A percentile compares a stretch with the other conserved stretches of the same genome.
Conservation (phyloP, 2,329 filamentous ascomycete species). For the Penicillium sp. region DNA sequence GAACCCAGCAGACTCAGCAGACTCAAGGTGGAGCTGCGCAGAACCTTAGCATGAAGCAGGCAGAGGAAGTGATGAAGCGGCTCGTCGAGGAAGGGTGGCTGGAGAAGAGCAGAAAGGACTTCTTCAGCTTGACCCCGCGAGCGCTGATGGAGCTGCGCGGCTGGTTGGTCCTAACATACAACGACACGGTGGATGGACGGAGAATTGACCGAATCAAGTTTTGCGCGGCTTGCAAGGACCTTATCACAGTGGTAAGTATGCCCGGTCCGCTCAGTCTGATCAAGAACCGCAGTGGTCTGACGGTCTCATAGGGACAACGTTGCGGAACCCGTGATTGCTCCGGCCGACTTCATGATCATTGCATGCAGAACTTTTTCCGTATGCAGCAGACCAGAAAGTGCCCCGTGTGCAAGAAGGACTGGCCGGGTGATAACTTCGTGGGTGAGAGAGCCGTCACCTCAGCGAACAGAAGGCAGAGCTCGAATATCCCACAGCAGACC, state of each 20-base stretch:
- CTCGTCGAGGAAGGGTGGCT: constrained; percentile 83
- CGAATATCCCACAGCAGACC: background rate
- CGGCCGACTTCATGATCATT: constrained; percentile 73
- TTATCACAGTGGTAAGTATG: constrained; percentile 66
- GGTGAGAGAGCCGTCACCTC: constrained; percentile 50
- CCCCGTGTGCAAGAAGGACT: constrained; percentile 54
- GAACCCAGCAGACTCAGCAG: constrained; percentile 37
- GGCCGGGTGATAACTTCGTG: constrained; percentile 53
- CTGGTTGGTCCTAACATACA: constrained; percentile 88
- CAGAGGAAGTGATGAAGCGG: constrained; percentile 66
- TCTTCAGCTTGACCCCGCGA: constrained; percentile 72
- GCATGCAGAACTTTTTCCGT: constrained; percentile 70
- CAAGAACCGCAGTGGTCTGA: background rate
- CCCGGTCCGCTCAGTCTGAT: background rate
- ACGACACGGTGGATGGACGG: constrained; percentile 61
- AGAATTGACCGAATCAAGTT: constrained; percentile 72
- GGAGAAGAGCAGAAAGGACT: constrained; percentile 67
- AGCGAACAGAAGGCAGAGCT: constrained; percentile 6
- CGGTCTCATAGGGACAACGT: constrained; percentile 60
- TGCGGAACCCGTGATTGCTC: constrained; percentile 67
- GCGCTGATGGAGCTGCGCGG: constrained; percentile 78
- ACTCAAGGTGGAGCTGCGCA: constrained; percentile 36
- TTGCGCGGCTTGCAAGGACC: constrained; percentile 83
- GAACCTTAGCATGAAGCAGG: constrained; percentile 71
- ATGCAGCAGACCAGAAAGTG: constrained; percentile 62